phyloP scores from a whole-genome alignment of 257 asterid species.

The Primulina huaijiensis region DNA sequence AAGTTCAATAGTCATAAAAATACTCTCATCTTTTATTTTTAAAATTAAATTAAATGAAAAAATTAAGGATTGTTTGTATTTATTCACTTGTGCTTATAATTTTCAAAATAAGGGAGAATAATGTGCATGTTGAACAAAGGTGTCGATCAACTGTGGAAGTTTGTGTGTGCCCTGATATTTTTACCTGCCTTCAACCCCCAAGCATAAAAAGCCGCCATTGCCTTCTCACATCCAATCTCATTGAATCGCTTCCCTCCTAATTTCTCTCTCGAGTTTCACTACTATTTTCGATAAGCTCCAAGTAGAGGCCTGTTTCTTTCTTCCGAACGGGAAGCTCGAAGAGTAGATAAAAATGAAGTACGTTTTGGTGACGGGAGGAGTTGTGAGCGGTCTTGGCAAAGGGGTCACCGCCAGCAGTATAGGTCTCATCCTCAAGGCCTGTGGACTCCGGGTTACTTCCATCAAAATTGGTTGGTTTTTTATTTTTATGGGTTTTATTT shows the following conservation, averaged over 20 bases:
- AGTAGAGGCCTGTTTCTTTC: not conserved
- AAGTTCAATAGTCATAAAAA: no score
- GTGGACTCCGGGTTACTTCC: conserved; percentile 89
- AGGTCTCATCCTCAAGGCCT: conserved; percentile 83
- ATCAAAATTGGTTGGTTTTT: conserved; percentile 71
- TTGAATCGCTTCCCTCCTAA: conserved; percentile 5
- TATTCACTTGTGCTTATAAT: no score
- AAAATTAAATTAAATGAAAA: no score
- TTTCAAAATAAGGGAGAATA: not conserved
- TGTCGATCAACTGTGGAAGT: not conserved
- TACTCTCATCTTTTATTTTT: no score
- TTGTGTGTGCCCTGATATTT: conserved; percentile 30
- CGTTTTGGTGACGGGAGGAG: conserved; percentile 94
- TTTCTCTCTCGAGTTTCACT: not conserved
- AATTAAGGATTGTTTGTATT: no score
- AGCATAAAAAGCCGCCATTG: conserved; percentile 69
- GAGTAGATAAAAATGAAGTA: conserved; percentile 61
- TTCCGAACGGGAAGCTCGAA: not conserved
- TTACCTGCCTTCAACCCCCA: conserved; percentile 14
- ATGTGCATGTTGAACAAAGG: not conserved
- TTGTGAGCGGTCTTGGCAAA: conserved; percentile 92
- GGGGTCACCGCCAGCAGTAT: conserved; percentile 98
- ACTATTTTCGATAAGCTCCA: not conserved
- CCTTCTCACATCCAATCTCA: conserved; percentile 23
- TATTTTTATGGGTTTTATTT: not conserved